Conservation (phyloP, 768 basidiomycete species). For the Pulveroboletus frians region DNA sequence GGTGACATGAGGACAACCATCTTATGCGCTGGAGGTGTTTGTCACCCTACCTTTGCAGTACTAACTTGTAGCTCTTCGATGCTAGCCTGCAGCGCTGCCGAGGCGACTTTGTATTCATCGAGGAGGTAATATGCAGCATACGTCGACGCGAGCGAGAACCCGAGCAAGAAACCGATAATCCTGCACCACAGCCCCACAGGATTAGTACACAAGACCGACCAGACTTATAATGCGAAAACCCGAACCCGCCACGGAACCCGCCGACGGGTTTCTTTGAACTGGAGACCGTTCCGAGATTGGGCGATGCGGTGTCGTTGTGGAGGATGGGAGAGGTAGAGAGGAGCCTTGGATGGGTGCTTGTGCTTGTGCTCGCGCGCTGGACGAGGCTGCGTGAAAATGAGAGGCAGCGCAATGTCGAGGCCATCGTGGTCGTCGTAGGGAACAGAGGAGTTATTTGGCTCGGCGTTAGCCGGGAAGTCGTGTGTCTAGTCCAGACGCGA, state of each 20-base stretch:
- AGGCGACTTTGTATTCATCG: slow-evolving; percentile 87
- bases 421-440: slow-evolving; percentile 26
- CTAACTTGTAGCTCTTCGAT: slow-evolving; percentile 82
- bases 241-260: slow-evolving; percentile 62
- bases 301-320: slow-evolving; percentile 38
- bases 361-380: slow-evolving; percentile 3
- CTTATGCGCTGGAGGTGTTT: neutral
- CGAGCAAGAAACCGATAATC: slow-evolving; percentile 80
- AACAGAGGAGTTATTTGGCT: neutral
- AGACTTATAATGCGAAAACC: slow-evolving; percentile 4
- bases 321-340: slow-evolving; percentile 42
- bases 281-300: slow-evolving; percentile 51
- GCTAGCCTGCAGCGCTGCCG: slow-evolving; percentile 80
- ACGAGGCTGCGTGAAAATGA: slow-evolving; percentile 12
- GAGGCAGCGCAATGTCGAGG: slow-evolving; percentile 32
- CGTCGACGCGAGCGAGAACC: slow-evolving; percentile 85
- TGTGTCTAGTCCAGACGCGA: neutral
- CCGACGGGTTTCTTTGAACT: slow-evolving; percentile 73
- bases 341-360: slow-evolving; percentile 26
- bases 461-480: slow-evolving; percentile 23
- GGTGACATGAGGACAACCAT: neutral
- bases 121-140: slow-evolving; percentile 83
- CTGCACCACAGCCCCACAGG: slow-evolving; percentile 31
- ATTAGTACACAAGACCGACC: slow-evolving; percentile 2
- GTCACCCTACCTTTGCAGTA: slow-evolving; percentile 62